Base-by-base conservation (phyloP, 2,329 filamentous ascomycete species). In the Fusarium longipes region DNA sequence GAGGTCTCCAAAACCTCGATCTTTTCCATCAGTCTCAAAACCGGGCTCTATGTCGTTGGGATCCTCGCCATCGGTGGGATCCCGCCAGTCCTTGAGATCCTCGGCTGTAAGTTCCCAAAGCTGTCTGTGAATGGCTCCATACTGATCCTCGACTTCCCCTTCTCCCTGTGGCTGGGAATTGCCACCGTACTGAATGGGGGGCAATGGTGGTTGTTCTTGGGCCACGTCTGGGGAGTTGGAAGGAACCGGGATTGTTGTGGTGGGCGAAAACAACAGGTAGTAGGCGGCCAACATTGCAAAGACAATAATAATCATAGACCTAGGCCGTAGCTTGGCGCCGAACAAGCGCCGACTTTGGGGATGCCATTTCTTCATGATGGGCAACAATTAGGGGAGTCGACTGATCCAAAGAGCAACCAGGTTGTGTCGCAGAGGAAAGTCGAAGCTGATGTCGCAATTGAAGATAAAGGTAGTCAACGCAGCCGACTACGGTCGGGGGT, bases 231-330 rank as follows among this genome's bases (percentile, higher is more conserved):
- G 42, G n/a, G 55, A 33, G 60, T 43, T 51, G 53, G 59, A 58
- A 15, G 70, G 78, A 11, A 80, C 78, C 22, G 74, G 78, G 36
- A 79, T 72, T 22, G 68, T 73, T 11, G 75, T 70, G 15, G 71
- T 63, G 15, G 78, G 75, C 20, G 74, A 75, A 61, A 82, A 77
- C 20, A 83, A 63, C 40, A 83, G 65, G 69, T 79, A 82, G 68
- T 83, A 84, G 32, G 82, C 76, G n/a, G 78, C 76, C 20, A 80
- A 66, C 33, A 78, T 71, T 29, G 79, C 79, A 22, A 83, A 57
- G 30, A 75, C 74, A 24, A 83, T 72, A 33, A 83, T 67, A 11
- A 84, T 65, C 29, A 84, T 65, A 36, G 79, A 76, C 71, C 78
- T 81, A 53, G 81, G 80, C 59, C 82, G 77, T 43, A 81, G 75